Evolutionary conservation across 441 rosid genomes (phyloP).

Genomic region (Erodium chrysanthum): DNA sequence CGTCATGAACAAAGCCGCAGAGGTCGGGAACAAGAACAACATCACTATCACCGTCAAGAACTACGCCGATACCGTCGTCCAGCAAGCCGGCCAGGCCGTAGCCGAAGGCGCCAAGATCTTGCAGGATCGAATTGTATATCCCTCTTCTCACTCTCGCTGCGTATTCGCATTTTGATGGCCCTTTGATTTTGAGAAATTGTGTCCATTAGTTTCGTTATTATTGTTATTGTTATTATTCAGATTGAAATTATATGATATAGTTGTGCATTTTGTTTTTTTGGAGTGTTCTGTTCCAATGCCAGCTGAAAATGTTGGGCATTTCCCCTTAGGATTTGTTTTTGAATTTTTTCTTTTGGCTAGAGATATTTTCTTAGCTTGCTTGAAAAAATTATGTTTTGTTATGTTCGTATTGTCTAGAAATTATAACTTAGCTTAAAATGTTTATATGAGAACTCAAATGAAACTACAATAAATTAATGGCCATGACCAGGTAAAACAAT

Average conservation of each 20-base stretch:
- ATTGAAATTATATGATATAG: not conserved
- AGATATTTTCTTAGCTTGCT: not conserved
- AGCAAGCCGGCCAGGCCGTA: conserved; percentile 93
- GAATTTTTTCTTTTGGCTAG: not conserved
- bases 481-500: not conserved
- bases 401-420: not conserved
- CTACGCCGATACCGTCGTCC: conserved; percentile 90
- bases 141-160: conserved; percentile 4
- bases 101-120: conserved; percentile 91
- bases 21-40: conserved; percentile 84
- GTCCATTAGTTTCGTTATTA: not conserved
- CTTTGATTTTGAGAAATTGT: not conserved
- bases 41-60: conserved; percentile 73
- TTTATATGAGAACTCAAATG: not conserved
- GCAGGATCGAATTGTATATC: conserved; percentile 76
- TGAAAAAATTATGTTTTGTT: not conserved
- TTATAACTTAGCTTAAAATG: not conserved
- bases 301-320: conserved; percentile 6
- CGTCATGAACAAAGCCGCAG: conserved; percentile 85
- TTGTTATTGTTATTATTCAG: not conserved
- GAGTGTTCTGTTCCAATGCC: not conserved
- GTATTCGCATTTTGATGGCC: not conserved
- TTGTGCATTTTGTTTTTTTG: not conserved
- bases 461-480: not conserved
- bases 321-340: not conserved